Evolutionary conservation across 2,329 filamentous ascomycete species (phyloP), one percentile per base, ranked within the genome.

Genomic region (Alternaria longipes): DNA sequence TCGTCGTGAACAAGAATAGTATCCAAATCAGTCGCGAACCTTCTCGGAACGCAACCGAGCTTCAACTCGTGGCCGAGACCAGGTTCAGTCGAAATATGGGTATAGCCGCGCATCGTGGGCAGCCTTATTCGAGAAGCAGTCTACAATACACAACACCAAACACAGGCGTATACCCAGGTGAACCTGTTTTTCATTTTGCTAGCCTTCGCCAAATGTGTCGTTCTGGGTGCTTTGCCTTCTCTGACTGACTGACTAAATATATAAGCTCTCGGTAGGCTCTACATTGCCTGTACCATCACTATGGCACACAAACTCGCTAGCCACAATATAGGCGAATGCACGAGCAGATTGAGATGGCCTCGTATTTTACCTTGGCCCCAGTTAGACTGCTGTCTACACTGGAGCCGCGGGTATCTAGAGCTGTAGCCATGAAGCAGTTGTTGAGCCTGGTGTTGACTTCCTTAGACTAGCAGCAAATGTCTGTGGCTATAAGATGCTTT

Each of bases 1-100:
- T 44, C 40, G 45, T 59, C 20, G 38, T 34, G 20, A 50, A 68
- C 62, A 60, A 71, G 67, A 74, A 74, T 74, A 74, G 65, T 42
- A 65, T 53, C 60, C 59, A 44, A 5, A 36, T 41, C 42, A 42
- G 26, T 52, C 55, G 20, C 30, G 24, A 50, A 46, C 42, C 32
- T 55, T 59, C 16, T 59, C 45, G 56, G 49, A 56, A 59, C 49
- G 46, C 52, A 62, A 40, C 42, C 47, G 55, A 55, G 47, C 51
- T 34, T 52, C 34, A 20, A 20, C 8, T 49, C 9, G 20, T 41
- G 32, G 52, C 24, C 41, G 16, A 36, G 28, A 28, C 53, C n/a
- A 52, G 28, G 22, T 18, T 14, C 9, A 16, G 26, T 30, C 8
- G 28, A 16, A 8, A 16, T 4, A 20, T 5, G 2, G 20, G 22